Evolutionary conservation across 148 eudicot species (phyloP).

Genomic region (Drosera capensis): DNA sequence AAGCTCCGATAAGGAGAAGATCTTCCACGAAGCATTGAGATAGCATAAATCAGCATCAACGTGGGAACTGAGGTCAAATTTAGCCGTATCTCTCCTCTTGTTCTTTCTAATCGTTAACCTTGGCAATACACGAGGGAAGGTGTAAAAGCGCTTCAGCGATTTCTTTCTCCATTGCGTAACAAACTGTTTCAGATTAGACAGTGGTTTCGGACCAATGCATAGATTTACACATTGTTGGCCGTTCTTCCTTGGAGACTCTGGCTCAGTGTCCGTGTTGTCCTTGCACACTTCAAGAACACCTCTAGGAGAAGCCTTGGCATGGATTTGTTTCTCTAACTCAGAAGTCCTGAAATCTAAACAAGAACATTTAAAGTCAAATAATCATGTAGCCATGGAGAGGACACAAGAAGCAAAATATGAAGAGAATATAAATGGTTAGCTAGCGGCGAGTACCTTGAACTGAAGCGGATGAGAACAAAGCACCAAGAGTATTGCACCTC

Average conservation of each 20-base stretch:
- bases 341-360: constrained; percentile 54
- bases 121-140: constrained; percentile 24
- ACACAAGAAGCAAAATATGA: too few relatives aligned
- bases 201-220: constrained; percentile 16
- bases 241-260: constrained; percentile 13
- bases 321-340: constrained; percentile 27
- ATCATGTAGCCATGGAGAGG: too few relatives aligned
- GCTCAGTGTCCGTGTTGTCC: constrained; percentile 13
- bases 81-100: constrained; percentile 14
- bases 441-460: constrained; percentile 51
- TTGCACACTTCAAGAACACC: constrained; percentile 38
- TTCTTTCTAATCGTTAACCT: constrained; percentile 28
- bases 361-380: too few relatives aligned
- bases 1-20: constrained; percentile 53
- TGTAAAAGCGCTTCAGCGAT: constrained; percentile 30
- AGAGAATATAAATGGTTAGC: too few relatives aligned
- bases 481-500: constrained; percentile 13
- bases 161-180: constrained; percentile 42
- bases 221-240: constrained; percentile 1
- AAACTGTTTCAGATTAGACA: constrained; percentile 37
- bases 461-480: constrained; percentile 13
- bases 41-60: constrained; percentile 18
- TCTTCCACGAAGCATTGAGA: constrained; percentile 48
- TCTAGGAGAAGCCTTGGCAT: constrained; percentile 29
- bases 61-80: constrained; percentile 6